These are phyloP conservation scores for Ichthyophthirius multifiliis DNA, from an alignment of 169 alveolate genomes.

Conservation along the genomic window DNA sequence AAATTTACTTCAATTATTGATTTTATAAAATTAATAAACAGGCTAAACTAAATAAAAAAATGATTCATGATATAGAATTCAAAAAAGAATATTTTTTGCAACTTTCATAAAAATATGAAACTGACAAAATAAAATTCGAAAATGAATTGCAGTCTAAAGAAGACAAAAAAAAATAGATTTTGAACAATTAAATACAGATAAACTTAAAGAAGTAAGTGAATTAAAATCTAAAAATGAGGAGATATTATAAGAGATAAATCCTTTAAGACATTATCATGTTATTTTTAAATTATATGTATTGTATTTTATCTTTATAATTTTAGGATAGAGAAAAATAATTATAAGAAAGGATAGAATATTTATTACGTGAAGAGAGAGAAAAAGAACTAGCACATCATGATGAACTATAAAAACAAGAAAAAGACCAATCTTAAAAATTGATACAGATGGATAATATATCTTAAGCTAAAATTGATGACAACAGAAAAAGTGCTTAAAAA, in stretches of 20 bases:
- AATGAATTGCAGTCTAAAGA: not conserved
- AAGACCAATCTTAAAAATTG: not conserved
- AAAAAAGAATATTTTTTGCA: not conserved
- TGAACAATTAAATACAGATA: not conserved
- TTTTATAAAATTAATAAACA: not conserved
- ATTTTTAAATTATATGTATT: not conserved
- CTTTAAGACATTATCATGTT: slow-evolving; percentile 5
- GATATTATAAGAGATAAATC: not conserved
- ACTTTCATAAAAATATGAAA: not conserved
- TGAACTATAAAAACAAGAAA: not conserved
- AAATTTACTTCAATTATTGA: not conserved
- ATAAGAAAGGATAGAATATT: not conserved
- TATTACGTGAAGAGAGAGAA: not conserved
- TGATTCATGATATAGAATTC: not conserved
- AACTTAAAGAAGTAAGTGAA: not conserved
- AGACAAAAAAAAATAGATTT: not conserved
- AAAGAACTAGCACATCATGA: not conserved
- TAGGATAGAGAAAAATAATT: not conserved
- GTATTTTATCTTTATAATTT: not conserved
- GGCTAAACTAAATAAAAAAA: not conserved
- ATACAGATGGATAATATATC: slow-evolving; percentile 1
- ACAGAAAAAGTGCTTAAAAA: slow-evolving; percentile 2
- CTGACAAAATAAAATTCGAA: not conserved
- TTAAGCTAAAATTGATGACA: slow-evolving; percentile 1
- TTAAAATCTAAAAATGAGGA: not conserved